These are phyloP conservation scores for Calonectria fujianensis DNA, from an alignment of 2,329 filamentous ascomycete species.

Conservation along the genomic window DNA sequence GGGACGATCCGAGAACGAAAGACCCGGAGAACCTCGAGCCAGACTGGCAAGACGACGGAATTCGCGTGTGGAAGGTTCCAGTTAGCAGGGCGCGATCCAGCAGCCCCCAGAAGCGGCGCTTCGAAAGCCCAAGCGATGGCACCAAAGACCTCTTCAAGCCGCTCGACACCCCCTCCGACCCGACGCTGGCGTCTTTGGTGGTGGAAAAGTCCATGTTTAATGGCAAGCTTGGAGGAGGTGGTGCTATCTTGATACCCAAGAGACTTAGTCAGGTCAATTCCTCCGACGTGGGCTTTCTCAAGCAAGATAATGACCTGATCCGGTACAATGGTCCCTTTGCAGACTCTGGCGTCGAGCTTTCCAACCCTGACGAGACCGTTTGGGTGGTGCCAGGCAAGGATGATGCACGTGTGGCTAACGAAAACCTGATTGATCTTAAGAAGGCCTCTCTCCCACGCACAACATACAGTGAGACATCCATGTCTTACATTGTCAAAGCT, in stretches of 20 bases:
- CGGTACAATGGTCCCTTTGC: slow-evolving; percentile 79
- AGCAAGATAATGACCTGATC: slow-evolving; percentile 76
- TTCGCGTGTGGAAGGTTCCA: slow-evolving; percentile 90
- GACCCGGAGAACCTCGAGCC: slow-evolving; percentile 66
- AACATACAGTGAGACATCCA: slow-evolving; percentile 77
- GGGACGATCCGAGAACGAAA: slow-evolving; percentile 62
- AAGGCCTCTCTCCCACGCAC: slow-evolving; percentile 77
- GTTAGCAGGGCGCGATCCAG: slow-evolving; percentile 57
- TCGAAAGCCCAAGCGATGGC: slow-evolving; percentile 48
- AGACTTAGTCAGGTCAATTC: slow-evolving; percentile 56
- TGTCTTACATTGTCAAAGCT: slow-evolving; percentile 91
- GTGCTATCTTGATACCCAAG: slow-evolving; percentile 49
- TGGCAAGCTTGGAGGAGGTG: slow-evolving; percentile 53
- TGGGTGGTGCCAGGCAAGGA: slow-evolving; percentile 55
- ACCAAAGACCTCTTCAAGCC: slow-evolving; percentile 44
- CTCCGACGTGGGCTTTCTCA: slow-evolving; percentile 73
- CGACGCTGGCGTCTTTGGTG: slow-evolving; percentile 56
- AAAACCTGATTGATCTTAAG: slow-evolving; percentile 45
- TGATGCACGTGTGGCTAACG: slow-evolving; percentile 32
- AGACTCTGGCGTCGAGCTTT: slow-evolving; percentile 44
- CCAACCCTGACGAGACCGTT: slow-evolving; percentile 50
- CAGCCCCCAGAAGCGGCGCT: slow-evolving; percentile 61
- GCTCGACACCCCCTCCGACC: slow-evolving; percentile 53
- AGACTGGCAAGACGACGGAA: slow-evolving; percentile 83
- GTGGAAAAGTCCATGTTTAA: slow-evolving; percentile 62